phyloP scores from a whole-genome alignment of 345 rosid species.

The Eutrema japonicum region DNA sequence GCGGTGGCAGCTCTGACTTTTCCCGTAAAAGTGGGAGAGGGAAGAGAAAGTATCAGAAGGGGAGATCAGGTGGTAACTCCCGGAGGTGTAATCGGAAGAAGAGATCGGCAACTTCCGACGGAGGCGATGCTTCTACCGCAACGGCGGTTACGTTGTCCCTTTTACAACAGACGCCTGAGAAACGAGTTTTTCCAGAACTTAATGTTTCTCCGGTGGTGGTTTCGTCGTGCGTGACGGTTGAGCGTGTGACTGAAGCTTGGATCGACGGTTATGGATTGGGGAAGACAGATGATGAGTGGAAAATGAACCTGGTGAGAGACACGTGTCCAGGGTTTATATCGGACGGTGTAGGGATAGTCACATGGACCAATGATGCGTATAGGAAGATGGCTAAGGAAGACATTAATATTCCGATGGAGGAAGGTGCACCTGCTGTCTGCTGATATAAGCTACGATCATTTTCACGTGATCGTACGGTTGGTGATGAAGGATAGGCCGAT shows the following conservation, averaged over 20 bases:
- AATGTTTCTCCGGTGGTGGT: slow-evolving; percentile 40
- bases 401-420: slow-evolving; percentile 32
- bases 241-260: slow-evolving; percentile 76
- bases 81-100: slow-evolving; percentile 48
- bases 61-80: slow-evolving; percentile 23
- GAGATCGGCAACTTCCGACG: slow-evolving; percentile 32
- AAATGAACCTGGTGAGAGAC: slow-evolving; percentile 59
- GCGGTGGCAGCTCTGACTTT: slow-evolving; percentile 40
- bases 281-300: slow-evolving; percentile 61
- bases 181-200: slow-evolving; percentile 36
- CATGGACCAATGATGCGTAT: slow-evolving; percentile 77
- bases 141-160: slow-evolving; percentile 61
- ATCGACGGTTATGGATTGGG: slow-evolving; percentile 58
- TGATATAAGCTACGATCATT: slow-evolving; percentile 29
- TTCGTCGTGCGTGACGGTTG: slow-evolving; percentile 70
- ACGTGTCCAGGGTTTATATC: slow-evolving; percentile 85
- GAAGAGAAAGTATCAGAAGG: slow-evolving; percentile 37
- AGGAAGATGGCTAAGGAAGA: slow-evolving; percentile 58
- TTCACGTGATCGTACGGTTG: slow-evolving; percentile 59
- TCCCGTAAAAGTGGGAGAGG: slow-evolving; percentile 52
- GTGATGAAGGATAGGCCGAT: slow-evolving; percentile 57
- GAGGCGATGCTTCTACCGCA: not conserved
- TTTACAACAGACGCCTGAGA: slow-evolving; percentile 67
- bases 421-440: slow-evolving; percentile 42
- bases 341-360: slow-evolving; percentile 65